Evolutionary conservation across 495 filamentous ascomycete genomes (phyloP), one percentile per base, ranked within the genome.

Genomic region (Penicillium antarcticum): DNA sequence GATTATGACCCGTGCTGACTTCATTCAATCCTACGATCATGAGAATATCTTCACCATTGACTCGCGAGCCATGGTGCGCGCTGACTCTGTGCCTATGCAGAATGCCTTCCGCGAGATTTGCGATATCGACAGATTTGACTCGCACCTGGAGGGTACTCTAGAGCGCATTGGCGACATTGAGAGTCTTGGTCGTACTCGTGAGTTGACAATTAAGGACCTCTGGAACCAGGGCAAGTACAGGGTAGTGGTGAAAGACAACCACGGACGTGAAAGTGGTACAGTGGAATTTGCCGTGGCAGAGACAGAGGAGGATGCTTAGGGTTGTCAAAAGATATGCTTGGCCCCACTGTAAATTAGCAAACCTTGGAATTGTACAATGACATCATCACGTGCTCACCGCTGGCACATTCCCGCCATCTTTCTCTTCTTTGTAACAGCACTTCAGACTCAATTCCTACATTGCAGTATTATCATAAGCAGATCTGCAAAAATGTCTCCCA

Each of bases 1-100:
- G 75, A 78, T 97, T 60, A 98, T 98, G 94, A 98, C 94, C 8
- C 80, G 94, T 26, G 84, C 90, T 16, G 94, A 97, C 61, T 98
- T 98, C 66, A 91, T 98, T 61, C 84, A 92, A 56, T 80, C 82
- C 41, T 91, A 96, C 61, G 95, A 98, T 66, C 87, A 94, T 51
- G 81, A 92, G 45, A 97, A 97, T 60, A 81, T 98, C 40, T 97
- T 98, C 70, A 95, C 89, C 29, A 97, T 98, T 60, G 91, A 92
- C 53, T 89, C 84, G 24, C 79, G 82, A 21, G 90, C 91, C 24
- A 87, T 86, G 73, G 94, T 98, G 1, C 84, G 95, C 17, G 94
- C 94, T 5, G 91, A 95, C 69, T 91, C 86, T 4, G 94, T 97
- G 32, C 94, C 94, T 9, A 98, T 98, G 94, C 89, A 92, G 69